Evolutionary conservation across 2,329 filamentous ascomycete species (phyloP), one percentile per base, ranked within the genome.

Genomic region (Fusarium marasasianum): DNA sequence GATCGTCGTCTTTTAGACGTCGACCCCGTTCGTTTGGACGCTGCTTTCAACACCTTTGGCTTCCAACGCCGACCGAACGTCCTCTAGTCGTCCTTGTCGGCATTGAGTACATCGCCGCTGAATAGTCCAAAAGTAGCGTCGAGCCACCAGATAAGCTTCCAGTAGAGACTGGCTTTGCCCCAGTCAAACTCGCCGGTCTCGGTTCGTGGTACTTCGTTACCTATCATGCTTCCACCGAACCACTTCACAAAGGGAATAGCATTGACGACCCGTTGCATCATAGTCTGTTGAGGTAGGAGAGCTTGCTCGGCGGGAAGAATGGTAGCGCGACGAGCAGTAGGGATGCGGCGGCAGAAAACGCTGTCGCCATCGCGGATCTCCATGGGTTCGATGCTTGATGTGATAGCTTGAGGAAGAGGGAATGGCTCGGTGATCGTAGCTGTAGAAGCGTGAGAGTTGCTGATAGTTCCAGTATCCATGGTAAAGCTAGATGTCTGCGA

Each of bases 111-210:
- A 75, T 91, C 89, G 29, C 89, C 86, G 47, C 86, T 86, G 79
- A 91, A 91, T 44, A 91, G 82, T 8, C 86, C 83, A 77, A 91
- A 90, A 61, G 85, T 86, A 24, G 84, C 83, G 77, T 92, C 90
- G 31, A 92, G 83, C 84, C 86, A 91, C 83, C 88, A 92, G 75
- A 92, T 89, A 48, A 92, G 78, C 81, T 89, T 90, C 91, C 91
- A 92, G 83, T 92, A 92, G 69, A 92, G 81, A 69, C 90, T 92
- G 17, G 91, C 91, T 51, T 84, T 84, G 47, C 89, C 89, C 86
- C 91, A 93, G 81, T 98, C 95, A 76, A 98, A 95, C 47, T 90
- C 91, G 65, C 93, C 94, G 48, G 88, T 86, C 60, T 94, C 92
- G 60, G 88, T 92, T 47, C 92, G 87, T 13, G 94, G 94, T 44